Evolutionary conservation across 768 basidiomycete species (phyloP), one percentile per base, ranked within the genome.

Genomic region (Lentinus tigrinus): DNA sequence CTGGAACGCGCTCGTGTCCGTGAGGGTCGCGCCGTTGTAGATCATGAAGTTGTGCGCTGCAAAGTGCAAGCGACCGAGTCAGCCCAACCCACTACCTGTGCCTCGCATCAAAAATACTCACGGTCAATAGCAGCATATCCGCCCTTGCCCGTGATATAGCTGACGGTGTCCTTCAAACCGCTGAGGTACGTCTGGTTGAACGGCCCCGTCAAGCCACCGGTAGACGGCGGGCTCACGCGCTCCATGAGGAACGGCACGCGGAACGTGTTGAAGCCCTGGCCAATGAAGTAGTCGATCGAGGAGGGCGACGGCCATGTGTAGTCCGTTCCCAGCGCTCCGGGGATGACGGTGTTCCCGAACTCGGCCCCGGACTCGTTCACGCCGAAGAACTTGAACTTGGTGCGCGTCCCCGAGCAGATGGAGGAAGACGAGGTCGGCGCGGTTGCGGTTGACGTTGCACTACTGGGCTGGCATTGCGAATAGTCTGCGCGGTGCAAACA

Each of bases 311-410:
- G 81, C 79, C 80, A 83, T 34, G 76, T 83, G 66, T 84, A 78
- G 56, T 77, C 76, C 31, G 59, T 76, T 24, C 72, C 72, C 39
- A 72, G 67, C 43, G 70, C 65, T 54, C 83, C 84, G 16, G 85
- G 85, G 63, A 78, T 75, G 17, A 65, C 70, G 13, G 63, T 72
- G 60, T 76, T 71, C 17, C 84, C 84, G 60, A 85, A 87, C 68
- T 87, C 84, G 40, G 83, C 84, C 62, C 83, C 83, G 50, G 82
- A 79, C 68, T 85, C 70, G 70, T 83, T 85, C 43, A 85, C 84
- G 69, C 85, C 85, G 60, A 85, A 84, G 74, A 70, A 83, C 66
- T 78, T 74, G 78, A 87, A 85, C 68, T 83, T 85, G 46, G 81
- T 83, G 63, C 69, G 69, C 19, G 68, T 62, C 19, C 76, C 75